Base-by-base conservation (phyloP, 768 basidiomycete genomes). In the Scleroderma citrinum region DNA sequence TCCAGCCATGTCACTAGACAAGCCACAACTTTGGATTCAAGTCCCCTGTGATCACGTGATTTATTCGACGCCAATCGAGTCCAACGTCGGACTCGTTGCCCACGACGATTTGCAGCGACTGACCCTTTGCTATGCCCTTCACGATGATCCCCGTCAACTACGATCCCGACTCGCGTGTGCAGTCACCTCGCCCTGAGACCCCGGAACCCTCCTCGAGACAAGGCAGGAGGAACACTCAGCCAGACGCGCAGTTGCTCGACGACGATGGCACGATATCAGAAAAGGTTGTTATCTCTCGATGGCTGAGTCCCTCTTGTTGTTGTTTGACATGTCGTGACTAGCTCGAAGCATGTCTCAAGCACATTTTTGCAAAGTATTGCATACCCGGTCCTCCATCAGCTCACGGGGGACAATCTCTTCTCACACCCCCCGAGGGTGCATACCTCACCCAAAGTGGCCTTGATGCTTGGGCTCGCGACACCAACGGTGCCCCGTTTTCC, bases 301-400 rank as follows among this genome's bases (percentile, higher is more conserved):
- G 2, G 13, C 3, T 20, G 29, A 26, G 14, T 20, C 11, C 19
- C n/a, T n/a, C n/a, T 14, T 17, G 8, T 41, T 49, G 35, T 49
- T 49, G 32, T 49, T 31, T 30, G 31, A 29, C 24, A 13, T 30
- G 26, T n/a, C 30, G 44, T 48, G 45, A 30, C 8, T 56, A 87
- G 86, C 69, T 90, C 29, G 85, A 86, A 65, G 63, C 63, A 37
- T 87, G 82, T 62, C 71, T 90, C 44, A 78, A 77, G 53, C 85
- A 87, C 56, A 87, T 91, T 46, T 90, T 90, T 59, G 76, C 82
- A 20, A 87, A 87, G 64, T 89, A 86, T 57, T 87, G 87, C 65
- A 74, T 70, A 19, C 83, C 83, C 10, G 42, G 48, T 1, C 51
- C 55, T 23, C 65, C 58, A 20, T 45, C 44, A 39, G 53, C 47